Conservation (phyloP, 495 filamentous ascomycete genomes). For the Penicillium fimorum region DNA sequence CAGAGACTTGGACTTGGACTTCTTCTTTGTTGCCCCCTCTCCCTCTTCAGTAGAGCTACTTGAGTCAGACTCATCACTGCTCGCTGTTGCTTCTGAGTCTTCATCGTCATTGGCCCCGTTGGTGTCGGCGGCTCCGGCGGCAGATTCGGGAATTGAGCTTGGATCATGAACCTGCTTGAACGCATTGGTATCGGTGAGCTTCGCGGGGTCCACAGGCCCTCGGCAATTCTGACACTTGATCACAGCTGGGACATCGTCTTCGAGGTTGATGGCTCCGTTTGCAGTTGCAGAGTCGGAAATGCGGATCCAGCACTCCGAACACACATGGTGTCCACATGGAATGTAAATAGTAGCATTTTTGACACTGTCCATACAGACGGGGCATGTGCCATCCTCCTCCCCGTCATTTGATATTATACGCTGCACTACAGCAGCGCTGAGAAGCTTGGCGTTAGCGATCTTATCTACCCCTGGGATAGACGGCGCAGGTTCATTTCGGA, state of each 20-base stretch:
- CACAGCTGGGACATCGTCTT: conserved; percentile 53
- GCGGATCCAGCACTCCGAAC: conserved; percentile 73
- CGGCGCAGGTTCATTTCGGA: conserved; percentile 53
- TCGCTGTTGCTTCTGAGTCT: conserved; percentile 35
- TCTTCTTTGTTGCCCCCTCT: conserved; percentile 61
- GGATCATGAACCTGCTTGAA: conserved; percentile 77
- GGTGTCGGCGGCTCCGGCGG: conserved; percentile 10
- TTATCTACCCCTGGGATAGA: conserved; percentile 61
- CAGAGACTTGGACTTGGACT: conserved; percentile 64
- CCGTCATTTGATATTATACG: conserved; percentile 63
- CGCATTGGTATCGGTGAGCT: conserved; percentile 67
- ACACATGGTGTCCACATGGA: conserved; percentile 83
- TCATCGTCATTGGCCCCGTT: conserved; percentile 27
- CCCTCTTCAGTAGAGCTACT: conserved; percentile 39
- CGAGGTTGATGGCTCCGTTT: conserved; percentile 33
- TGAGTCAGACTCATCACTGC: conserved; percentile 35
- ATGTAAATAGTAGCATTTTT: conserved; percentile 75
- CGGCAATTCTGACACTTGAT: conserved; percentile 78
- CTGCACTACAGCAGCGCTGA: conserved; percentile 59
- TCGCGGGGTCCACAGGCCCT: conserved; percentile 57
- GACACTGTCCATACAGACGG: conserved; percentile 76
- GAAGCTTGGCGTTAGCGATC: conserved; percentile 61
- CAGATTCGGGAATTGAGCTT: conserved; percentile 26
- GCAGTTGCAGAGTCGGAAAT: conserved; percentile 63
- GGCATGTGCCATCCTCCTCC: conserved; percentile 56